Conservation (phyloP, 495 filamentous ascomycete species). For the Penicillium pancosmium region DNA sequence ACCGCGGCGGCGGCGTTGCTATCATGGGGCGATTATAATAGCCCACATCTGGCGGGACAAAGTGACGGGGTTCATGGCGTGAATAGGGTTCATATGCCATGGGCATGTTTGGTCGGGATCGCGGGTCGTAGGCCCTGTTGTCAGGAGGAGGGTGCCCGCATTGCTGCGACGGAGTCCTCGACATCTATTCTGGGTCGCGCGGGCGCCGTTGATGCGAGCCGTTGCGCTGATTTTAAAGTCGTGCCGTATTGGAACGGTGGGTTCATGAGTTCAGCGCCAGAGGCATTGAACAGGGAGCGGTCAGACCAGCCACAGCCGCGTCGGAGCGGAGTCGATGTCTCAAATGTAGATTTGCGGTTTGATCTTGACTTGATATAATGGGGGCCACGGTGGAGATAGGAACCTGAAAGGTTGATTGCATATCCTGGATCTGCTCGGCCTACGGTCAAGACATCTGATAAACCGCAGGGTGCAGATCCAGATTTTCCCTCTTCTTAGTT, state of each 20-base stretch:
- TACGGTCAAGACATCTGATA: constrained; percentile 27
- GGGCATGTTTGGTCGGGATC: constrained; percentile 10
- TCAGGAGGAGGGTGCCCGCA: constrained; percentile 27
- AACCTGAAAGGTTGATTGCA: constrained; percentile 16
- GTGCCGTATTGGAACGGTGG: constrained; percentile 17
- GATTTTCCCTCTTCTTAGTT: constrained; percentile 1
- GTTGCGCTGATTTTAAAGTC: constrained; percentile 19
- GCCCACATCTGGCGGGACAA: constrained; percentile 14
- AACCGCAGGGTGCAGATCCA: constrained; percentile 17
- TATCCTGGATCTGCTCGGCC: constrained; percentile 27
- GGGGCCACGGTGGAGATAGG: constrained; percentile 3
- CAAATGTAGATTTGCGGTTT: constrained; percentile 14
- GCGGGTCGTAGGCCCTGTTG: constrained; percentile 12
- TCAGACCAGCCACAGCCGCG: constrained; percentile 23
- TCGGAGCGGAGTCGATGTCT: constrained; percentile 15
- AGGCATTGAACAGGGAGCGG: constrained; percentile 26
- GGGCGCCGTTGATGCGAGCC: constrained; percentile 15
- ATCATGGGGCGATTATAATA: constrained; percentile 24
- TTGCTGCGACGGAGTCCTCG: constrained; percentile 29
- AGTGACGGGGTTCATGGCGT: constrained; percentile 28
- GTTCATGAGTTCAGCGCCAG: constrained; percentile 12
- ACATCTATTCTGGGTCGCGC: constrained; percentile 25
- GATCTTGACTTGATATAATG: constrained; percentile 14
- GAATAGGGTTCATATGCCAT: constrained; percentile 22
- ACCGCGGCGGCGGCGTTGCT: constrained; percentile 17